A percentile compares a stretch with the other conserved stretches of the same genome.
Evolutionary conservation across 2,329 filamentous ascomycete genomes (phyloP).

Genomic region (Rutstroemia sp.): DNA sequence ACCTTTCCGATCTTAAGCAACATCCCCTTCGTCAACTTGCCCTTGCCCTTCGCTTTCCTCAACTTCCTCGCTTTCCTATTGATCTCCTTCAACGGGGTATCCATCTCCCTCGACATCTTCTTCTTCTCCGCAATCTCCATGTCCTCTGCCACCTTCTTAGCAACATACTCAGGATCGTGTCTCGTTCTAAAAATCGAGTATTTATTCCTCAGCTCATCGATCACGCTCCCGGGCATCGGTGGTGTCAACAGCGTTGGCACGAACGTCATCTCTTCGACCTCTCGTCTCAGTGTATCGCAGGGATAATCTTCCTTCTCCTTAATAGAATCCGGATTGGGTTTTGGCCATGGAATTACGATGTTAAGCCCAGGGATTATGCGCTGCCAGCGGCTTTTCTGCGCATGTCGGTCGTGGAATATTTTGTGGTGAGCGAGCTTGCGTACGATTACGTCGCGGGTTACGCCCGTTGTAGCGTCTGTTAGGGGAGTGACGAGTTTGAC

Average conservation of each 20-base stretch:
- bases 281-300: constrained; percentile 67
- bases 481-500: constrained; percentile 79
- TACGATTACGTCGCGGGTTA: constrained; percentile 67
- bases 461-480: constrained; percentile 55
- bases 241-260: constrained; percentile 68
- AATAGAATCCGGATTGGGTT: constrained; percentile 33
- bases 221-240: constrained; percentile 70
- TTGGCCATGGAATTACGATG: constrained; percentile 71
- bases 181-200: constrained; percentile 76
- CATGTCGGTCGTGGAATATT: constrained; percentile 43
- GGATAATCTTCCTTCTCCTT: constrained; percentile 46
- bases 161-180: constrained; percentile 68
- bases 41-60: constrained; percentile 27
- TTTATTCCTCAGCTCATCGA: constrained; percentile 80
- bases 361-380: constrained; percentile 65
- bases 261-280: constrained; percentile 69
- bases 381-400: constrained; percentile 41
- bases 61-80: constrained; percentile 24
- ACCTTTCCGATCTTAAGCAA: constrained; percentile 28
- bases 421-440: constrained; percentile 54
- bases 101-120: constrained; percentile 23
- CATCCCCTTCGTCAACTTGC: constrained; percentile 25
- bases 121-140: constrained; percentile 33
- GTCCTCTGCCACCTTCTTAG: constrained; percentile 54
- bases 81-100: constrained; percentile 27